phyloP scores from a whole-genome alignment of 106 monocot genomes.

The Xerophyta viscosa region DNA sequence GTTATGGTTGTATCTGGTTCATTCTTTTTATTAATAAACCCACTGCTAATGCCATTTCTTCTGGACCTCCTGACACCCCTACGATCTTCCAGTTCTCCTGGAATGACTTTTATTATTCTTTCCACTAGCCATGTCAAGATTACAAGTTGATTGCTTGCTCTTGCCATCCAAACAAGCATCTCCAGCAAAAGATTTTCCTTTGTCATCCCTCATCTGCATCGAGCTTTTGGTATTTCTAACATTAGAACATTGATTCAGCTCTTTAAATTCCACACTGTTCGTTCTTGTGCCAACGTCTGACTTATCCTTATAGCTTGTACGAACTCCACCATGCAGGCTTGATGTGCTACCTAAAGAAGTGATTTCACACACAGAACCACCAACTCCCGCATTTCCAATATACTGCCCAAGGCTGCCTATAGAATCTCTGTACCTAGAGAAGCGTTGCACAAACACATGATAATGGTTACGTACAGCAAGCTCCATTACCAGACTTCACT shows the following conservation, averaged over 20 bases:
- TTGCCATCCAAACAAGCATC: background rate
- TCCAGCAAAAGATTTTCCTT: background rate
- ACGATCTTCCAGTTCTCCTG: background rate
- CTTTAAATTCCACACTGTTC: background rate
- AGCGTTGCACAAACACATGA: slow-evolving; percentile 37
- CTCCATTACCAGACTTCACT: no score
- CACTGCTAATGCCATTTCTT: slow-evolving; percentile 9
- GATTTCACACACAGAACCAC: background rate
- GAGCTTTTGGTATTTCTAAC: background rate
- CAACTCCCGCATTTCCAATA: slow-evolving; percentile 1
- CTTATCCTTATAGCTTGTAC: background rate
- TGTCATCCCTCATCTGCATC: background rate
- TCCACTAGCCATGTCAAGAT: background rate
- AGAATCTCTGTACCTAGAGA: slow-evolving; percentile 30
- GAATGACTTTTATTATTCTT: background rate
- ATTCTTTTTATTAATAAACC: background rate
- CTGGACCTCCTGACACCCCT: slow-evolving; percentile 7
- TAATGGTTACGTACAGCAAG: no score
- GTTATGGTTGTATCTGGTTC: no score
- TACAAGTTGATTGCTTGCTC: no score
- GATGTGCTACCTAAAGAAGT: slow-evolving; percentile 3
- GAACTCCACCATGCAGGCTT: slow-evolving; percentile 1
- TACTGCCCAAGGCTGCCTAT: background rate
- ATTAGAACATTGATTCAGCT: background rate
- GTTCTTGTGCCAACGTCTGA: background rate